A percentile compares a stretch with the other conserved stretches of the same genome.
Evolutionary conservation across 2,329 filamentous ascomycete species (phyloP).

Genomic region (Colletotrichum filicis): DNA sequence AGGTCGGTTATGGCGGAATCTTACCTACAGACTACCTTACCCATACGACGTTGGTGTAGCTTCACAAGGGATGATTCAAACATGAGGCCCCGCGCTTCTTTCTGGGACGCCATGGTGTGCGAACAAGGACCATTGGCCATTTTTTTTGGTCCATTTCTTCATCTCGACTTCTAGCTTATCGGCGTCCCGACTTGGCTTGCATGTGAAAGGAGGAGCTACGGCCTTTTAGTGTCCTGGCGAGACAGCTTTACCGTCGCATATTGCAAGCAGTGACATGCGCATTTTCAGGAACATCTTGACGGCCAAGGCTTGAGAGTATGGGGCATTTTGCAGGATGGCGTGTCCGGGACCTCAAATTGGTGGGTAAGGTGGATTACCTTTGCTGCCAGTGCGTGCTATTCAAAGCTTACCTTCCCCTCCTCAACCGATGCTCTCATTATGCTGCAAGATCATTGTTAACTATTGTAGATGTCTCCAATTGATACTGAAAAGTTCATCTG

Average conservation of each 20-base stretch:
- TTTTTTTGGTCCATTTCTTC: neutral
- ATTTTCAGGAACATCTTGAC: neutral
- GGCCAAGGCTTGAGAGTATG: neutral
- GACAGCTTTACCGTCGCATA: neutral
- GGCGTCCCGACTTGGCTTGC: conserved; percentile 19
- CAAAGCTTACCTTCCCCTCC: neutral
- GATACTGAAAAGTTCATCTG: neutral
- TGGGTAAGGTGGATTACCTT: neutral
- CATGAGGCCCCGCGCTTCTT: neutral
- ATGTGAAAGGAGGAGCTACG: neutral
- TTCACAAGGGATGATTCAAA: neutral
- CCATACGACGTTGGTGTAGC: too few relatives aligned
- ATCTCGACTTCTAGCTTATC: conserved; percentile 14
- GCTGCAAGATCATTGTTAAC: neutral
- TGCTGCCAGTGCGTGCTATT: neutral
- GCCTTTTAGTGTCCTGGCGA: neutral
- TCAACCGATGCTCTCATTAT: neutral
- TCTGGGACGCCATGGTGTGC: neutral
- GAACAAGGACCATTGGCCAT: neutral
- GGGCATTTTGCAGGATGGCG: neutral
- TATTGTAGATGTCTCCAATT: neutral
- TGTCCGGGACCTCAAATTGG: neutral
- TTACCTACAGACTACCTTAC: too few relatives aligned
- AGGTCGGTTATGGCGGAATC: too few relatives aligned
- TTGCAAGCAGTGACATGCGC: neutral